A percentile compares a stretch with the other conserved stretches of the same genome.
phyloP scores from a whole-genome alignment of 2,329 filamentous ascomycete genomes.

The Verticillium alfalfae region DNA sequence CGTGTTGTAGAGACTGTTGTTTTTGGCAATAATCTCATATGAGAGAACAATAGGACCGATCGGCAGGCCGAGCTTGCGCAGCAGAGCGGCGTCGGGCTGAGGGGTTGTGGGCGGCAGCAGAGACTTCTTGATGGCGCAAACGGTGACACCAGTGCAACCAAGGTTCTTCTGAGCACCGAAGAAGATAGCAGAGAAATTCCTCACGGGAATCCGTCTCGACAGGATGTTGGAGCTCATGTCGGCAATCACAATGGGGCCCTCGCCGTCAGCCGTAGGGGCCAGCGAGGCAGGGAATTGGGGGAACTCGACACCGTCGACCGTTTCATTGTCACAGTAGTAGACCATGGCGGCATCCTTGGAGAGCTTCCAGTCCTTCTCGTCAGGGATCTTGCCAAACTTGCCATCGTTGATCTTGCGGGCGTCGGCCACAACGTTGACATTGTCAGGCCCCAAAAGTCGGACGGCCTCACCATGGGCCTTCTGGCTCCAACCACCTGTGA shows the following conservation, averaged over 20 bases:
- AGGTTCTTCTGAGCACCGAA: constrained; percentile 95
- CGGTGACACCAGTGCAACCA: constrained; percentile 78
- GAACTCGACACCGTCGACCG: constrained; percentile 89
- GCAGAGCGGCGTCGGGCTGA: constrained; percentile 61
- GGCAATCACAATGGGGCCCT: constrained; percentile 72
- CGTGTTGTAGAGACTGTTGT: constrained; percentile 94
- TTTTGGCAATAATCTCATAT: constrained; percentile 82
- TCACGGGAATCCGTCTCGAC: constrained; percentile 68
- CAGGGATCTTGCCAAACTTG: constrained; percentile 82
- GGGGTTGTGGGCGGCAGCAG: constrained; percentile 63
- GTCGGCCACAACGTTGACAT: constrained; percentile 77
- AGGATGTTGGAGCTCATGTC: constrained; percentile 97
- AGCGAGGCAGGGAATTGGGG: constrained; percentile 64
- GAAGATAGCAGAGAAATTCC: constrained; percentile 80
- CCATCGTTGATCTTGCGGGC: constrained; percentile 60
- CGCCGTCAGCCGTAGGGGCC: constrained; percentile 50
- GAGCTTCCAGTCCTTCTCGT: constrained; percentile 70
- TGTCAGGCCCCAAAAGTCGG: constrained; percentile 68
- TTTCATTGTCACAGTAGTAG: constrained; percentile 94
- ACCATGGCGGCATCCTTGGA: constrained; percentile 66
- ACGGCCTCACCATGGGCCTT: constrained; percentile 83
- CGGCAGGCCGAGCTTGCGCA: constrained; percentile 71
- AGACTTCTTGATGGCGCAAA: constrained; percentile 77
- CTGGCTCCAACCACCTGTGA: constrained; percentile 83
- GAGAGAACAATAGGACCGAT: constrained; percentile 75